A percentile compares a stretch with the other conserved stretches of the same genome.
Conservation (phyloP, 129 eudicot genomes). For the Flaveria sonorensis region DNA sequence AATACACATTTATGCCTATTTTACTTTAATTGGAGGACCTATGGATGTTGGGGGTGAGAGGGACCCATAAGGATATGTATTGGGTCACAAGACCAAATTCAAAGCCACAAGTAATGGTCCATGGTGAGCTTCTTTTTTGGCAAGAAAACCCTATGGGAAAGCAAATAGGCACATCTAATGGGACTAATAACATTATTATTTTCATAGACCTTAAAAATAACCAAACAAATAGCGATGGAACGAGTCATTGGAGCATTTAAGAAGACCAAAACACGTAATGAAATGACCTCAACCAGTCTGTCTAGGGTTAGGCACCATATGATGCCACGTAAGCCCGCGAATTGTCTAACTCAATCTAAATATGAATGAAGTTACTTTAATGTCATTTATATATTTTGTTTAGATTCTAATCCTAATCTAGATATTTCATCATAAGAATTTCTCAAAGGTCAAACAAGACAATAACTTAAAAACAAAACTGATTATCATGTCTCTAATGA, state of each 20-base stretch:
- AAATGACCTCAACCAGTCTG: not conserved
- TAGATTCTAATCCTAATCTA: not conserved
- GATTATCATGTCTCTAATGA: constrained; percentile 7
- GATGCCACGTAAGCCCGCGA: not conserved
- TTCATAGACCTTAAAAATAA: constrained; percentile 4
- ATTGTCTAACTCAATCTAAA: not conserved
- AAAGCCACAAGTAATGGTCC: constrained; percentile 17
- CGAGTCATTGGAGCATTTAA: not conserved
- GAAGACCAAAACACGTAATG: not conserved
- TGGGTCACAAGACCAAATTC: not conserved
- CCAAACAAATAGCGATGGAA: constrained; percentile 15
- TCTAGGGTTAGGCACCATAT: constrained; percentile 8
- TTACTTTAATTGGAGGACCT: not conserved
- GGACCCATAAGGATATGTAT: constrained; percentile 13
- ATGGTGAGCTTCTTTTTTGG: not conserved
- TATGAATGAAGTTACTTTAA: not conserved
- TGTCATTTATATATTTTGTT: not conserved
- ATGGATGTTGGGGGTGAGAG: not conserved
- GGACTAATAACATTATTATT: constrained; percentile 3
- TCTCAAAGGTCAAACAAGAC: not conserved
- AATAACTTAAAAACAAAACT: constrained; percentile 6
- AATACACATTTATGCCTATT: not conserved
- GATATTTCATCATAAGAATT: not conserved
- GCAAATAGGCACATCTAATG: constrained; percentile 7
- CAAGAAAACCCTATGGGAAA: not conserved